Evolutionary conservation across 2,329 filamentous ascomycete genomes (phyloP), one percentile per base, ranked within the genome.

Genomic region (Pyrenochaeta sp.): DNA sequence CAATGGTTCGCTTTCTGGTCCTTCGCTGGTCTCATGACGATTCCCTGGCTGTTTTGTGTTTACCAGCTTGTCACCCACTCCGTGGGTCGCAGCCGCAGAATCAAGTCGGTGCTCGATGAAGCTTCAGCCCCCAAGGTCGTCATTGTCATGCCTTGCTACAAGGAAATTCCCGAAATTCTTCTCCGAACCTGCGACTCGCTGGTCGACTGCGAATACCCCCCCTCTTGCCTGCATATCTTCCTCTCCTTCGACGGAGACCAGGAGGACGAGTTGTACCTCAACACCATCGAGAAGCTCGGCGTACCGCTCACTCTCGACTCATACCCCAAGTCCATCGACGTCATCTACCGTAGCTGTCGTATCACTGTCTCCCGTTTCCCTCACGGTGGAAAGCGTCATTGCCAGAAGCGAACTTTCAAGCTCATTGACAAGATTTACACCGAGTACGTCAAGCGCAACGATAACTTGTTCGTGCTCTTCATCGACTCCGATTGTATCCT

Each of bases 1-100:
- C 92, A 96, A 67, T 95, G 90, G 88, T 96, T 97, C 65, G 92
- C 91, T 3, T 97, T 97, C 71, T 96, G 90, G 86, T 86, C 88
- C 19, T 97, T 97, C 58, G 87, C 92, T 1, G 83, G 84, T 52
- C 83, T 97, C 7, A 76, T 99, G 44, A 90, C 88, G 1, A 79
- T 96, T 1, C 94, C 94, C 0, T 96, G 91, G 90, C 80, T 96
- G 3, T 89, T 96, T 65, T 96, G 92, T 71, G 82, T 97, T 42
- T 96, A 95, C 66, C 88, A 95, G 63, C 82, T 96, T 4, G 88
- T 96, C 43, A 96, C 89, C 7, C 88, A 94, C 60, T 88, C 90
- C 22, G 79, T 97, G 18, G 92, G 93, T 15, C 84, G 90, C 53
- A 86, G 81, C 28, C 90, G 90, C 68, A 82, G 87, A 38, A 89